A percentile compares a stretch with the other conserved stretches of the same genome.
phyloP scores from a whole-genome alignment of 2,329 filamentous ascomycete genomes.

The Phialemoniopsis sp. region DNA sequence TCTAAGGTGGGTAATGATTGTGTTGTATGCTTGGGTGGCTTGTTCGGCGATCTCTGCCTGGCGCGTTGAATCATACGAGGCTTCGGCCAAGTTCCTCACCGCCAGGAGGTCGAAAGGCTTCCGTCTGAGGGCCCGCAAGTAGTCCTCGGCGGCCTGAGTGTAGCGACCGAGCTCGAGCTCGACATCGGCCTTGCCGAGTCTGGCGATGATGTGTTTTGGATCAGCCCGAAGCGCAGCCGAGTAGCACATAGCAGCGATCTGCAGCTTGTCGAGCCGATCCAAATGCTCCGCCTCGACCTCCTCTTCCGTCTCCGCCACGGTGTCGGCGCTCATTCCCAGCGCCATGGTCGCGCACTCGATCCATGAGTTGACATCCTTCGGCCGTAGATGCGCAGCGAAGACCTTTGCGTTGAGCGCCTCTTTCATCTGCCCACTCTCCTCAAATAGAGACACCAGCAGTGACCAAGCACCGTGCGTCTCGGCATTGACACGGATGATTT shows the following conservation, averaged over 20 bases:
- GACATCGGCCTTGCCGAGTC: slow-evolving; percentile 55
- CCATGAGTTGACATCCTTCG: slow-evolving; percentile 58
- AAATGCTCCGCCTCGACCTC: slow-evolving; percentile 9
- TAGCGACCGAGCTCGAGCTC: slow-evolving; percentile 51
- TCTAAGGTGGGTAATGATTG: slow-evolving; percentile 38
- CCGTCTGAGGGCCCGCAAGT: slow-evolving; percentile 48
- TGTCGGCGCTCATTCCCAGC: slow-evolving; percentile 40
- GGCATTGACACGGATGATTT: slow-evolving; percentile 65
- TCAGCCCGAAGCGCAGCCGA: slow-evolving; percentile 56
- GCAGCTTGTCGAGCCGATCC: slow-evolving; percentile 35
- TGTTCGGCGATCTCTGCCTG: slow-evolving; percentile 29
- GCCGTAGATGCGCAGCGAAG: slow-evolving; percentile 58
- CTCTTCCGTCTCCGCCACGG: slow-evolving; percentile 34
- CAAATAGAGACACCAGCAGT: slow-evolving; percentile 55
- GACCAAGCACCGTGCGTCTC: slow-evolving; percentile 65
- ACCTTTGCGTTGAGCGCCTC: slow-evolving; percentile 57
- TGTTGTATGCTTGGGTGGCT: slow-evolving; percentile 44
- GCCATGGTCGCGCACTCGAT: slow-evolving; percentile 11
- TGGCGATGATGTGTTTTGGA: slow-evolving; percentile 50
- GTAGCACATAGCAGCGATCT: slow-evolving; percentile 55
- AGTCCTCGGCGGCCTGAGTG: slow-evolving; percentile 51
- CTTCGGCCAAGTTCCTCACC: slow-evolving; percentile 52
- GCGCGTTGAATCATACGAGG: slow-evolving; percentile 47
- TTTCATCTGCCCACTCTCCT: slow-evolving; percentile 53
- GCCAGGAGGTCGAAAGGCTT: slow-evolving; percentile 49